Conservation (phyloP, 768 basidiomycete species). For the Lepiota venenata region DNA sequence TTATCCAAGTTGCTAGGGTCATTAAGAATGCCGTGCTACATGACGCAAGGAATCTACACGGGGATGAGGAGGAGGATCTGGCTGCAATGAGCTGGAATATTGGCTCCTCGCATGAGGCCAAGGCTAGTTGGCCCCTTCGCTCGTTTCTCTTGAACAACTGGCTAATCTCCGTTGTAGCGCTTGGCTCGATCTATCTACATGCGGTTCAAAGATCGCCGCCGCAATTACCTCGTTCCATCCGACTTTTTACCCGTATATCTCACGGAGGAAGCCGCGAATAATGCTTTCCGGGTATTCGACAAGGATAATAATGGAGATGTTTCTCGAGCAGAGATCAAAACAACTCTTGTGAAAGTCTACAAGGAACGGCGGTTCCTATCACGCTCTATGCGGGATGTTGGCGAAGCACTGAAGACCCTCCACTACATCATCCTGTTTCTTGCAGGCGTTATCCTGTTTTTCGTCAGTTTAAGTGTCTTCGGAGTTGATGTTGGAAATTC, state of each 20-base stretch:
- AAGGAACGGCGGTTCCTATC: conserved; percentile 76
- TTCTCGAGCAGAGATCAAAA: conserved; percentile 72
- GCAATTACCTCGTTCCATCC: conserved; percentile 58
- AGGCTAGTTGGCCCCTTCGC: conserved; percentile 33
- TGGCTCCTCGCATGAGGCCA: conserved; percentile 61
- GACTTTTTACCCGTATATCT: conserved; percentile 73
- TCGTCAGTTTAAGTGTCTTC: conserved; percentile 72
- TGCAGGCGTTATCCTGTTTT: conserved; percentile 62
- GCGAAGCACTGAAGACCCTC: conserved; percentile 61
- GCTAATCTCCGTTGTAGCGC: conserved; percentile 34
- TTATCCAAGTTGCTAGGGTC: conserved; percentile 58
- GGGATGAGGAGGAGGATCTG: conserved; percentile 36
- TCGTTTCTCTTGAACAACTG: neutral
- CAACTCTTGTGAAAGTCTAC: conserved; percentile 64
- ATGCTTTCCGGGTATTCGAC: conserved; percentile 75
- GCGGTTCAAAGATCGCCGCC: conserved; percentile 52
- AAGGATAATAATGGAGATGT: conserved; percentile 76
- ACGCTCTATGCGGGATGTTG: conserved; percentile 74
- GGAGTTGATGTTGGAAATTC: conserved; percentile 62
- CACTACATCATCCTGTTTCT: conserved; percentile 62
- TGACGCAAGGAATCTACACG: conserved; percentile 69
- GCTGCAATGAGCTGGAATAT: conserved; percentile 50
- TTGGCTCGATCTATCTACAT: conserved; percentile 66
- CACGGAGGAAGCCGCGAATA: conserved; percentile 50
- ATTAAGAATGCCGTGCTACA: conserved; percentile 70